Conservation (phyloP, 148 eudicot species). For the Spergularia bocconei region DNA sequence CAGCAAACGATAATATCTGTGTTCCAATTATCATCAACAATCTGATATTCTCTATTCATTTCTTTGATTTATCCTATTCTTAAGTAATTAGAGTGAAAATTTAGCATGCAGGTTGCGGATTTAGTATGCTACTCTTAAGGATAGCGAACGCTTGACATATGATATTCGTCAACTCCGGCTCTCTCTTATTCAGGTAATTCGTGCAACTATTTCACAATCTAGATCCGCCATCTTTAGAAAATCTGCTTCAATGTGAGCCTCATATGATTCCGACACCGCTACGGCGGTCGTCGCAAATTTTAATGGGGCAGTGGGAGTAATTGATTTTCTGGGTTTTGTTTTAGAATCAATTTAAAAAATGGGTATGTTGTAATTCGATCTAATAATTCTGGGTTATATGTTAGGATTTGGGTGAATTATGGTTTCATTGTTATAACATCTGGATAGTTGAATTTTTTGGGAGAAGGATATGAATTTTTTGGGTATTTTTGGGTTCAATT, state of each 20-base stretch:
- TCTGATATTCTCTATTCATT: background rate
- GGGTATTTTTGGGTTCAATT: too few species aligned
- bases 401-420: too few species aligned
- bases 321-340: too few species aligned
- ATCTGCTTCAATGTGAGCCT: background rate
- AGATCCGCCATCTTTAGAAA: background rate
- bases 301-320: too few species aligned
- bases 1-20: background rate
- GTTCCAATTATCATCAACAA: background rate
- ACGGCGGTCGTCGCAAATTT: too few species aligned
- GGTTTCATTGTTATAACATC: too few species aligned
- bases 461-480: too few species aligned
- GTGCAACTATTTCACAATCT: background rate
- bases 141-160: conserved; percentile 82
- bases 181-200: conserved; percentile 67
- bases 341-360: too few species aligned
- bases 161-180: conserved; percentile 67
- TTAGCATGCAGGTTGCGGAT: conserved; percentile 42
- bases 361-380: too few species aligned
- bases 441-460: too few species aligned
- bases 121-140: conserved; percentile 84
- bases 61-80: background rate
- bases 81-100: background rate
- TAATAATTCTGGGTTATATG: too few species aligned
- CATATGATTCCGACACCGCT: too few species aligned